Conservation (phyloP, 2,329 filamentous ascomycete species). For the Aulographum hederae region DNA sequence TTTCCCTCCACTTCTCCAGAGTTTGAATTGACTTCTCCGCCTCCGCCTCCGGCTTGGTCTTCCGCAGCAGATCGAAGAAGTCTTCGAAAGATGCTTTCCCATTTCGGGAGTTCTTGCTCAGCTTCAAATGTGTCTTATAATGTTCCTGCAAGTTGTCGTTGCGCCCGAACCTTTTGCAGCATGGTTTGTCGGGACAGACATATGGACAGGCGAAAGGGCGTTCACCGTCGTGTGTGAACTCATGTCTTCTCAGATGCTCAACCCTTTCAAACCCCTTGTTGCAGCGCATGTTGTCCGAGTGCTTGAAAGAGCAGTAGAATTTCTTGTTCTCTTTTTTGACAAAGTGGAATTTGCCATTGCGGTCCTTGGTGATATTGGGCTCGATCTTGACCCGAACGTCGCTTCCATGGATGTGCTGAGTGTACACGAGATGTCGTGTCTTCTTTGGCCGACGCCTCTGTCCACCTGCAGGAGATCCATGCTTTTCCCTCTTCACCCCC, state of each 20-base stretch:
- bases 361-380: not conserved
- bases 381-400: not conserved
- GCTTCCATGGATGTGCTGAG: not conserved
- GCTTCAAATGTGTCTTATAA: not conserved
- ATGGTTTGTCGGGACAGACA: too few relatives aligned
- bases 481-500: not conserved
- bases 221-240: not conserved
- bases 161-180: not conserved
- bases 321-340: not conserved
- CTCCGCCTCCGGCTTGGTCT: not conserved
- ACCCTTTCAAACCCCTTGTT: not conserved
- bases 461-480: not conserved
- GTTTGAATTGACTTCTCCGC: not conserved
- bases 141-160: conserved; percentile 1
- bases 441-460: not conserved
- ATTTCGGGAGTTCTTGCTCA: not conserved
- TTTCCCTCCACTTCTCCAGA: conserved; percentile 1
- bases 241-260: not conserved
- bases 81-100: not conserved
- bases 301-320: not conserved
- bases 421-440: not conserved
- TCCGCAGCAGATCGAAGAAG: not conserved
- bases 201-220: not conserved
- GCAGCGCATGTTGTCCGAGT: not conserved
- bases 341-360: not conserved